Percentiles rank a stretch among this genome's conserved stretches.
Conservation (phyloP, 441 rosid genomes). For the Pelargonium exstipulatum region DNA sequence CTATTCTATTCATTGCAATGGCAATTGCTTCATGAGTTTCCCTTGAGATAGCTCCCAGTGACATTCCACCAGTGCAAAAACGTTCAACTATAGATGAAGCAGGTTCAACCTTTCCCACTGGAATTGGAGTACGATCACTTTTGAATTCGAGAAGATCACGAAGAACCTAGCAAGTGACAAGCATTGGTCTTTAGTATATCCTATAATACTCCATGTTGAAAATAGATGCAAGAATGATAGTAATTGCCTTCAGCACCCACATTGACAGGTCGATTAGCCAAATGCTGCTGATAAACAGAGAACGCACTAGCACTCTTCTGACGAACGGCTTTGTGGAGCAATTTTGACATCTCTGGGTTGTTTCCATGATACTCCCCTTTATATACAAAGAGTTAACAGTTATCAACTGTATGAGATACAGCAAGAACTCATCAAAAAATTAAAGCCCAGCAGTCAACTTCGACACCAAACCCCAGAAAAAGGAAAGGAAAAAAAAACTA, state of each 20-base stretch:
- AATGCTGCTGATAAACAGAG: constrained; percentile 93
- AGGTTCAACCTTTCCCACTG: constrained; percentile 92
- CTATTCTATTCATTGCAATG: constrained; percentile 93
- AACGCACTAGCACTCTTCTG: constrained; percentile 91
- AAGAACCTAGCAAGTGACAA: constrained; percentile 53
- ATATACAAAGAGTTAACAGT: constrained; percentile 14
- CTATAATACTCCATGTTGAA: not conserved
- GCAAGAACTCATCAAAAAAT: not conserved
- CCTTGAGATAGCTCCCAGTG: constrained; percentile 98
- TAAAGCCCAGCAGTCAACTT: not conserved
- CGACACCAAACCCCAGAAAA: not conserved
- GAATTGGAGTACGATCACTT: constrained; percentile 84
- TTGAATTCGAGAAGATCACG: constrained; percentile 96
- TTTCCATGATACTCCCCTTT: constrained; percentile 97
- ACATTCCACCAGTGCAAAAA: constrained; percentile 99
- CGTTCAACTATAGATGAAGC: constrained; percentile 79
- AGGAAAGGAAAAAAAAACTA: not conserved
- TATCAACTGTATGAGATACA: not conserved
- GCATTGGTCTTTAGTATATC: not conserved
- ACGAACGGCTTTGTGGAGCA: constrained; percentile 98
- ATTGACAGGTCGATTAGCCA: constrained; percentile 92
- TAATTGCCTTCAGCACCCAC: constrained; percentile 37
- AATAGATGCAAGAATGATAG: not conserved
- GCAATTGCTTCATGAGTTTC: constrained; percentile 99
- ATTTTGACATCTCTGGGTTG: constrained; percentile 97